Base-by-base conservation (phyloP, 2,329 filamentous ascomycete genomes). In the Cladosporium halotolerans region DNA sequence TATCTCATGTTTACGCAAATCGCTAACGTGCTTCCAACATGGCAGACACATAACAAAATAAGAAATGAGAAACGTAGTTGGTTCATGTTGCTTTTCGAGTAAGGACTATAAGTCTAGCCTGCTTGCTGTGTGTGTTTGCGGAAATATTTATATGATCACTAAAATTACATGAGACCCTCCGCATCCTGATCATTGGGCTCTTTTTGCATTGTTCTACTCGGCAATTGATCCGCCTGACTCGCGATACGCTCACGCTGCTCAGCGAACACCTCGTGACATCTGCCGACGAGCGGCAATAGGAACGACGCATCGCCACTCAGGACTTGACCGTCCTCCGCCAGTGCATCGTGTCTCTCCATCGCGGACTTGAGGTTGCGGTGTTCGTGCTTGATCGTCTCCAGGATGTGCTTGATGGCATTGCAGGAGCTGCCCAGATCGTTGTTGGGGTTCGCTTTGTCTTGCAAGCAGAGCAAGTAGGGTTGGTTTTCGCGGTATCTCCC, bases 361-460 rank as follows among this genome's bases (percentile, higher is more conserved):
- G 63, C 57, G 8, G 11, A 3, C 9, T 46, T 28, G 13, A 70
- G 55, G 7, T 54, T n/a, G 8, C 28, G 23, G 13, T 16, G 19
- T 18, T 70, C 57, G 9, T 36, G n/a, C 11, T 18, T 45, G 31
- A 80, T 72, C 0, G 73, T 76, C 10, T 53, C 55, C 55, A 77
- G 72, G 13, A 83, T 60, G 54, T 82, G 75, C 54, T 73, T 73
- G 56, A 79, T 77, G 11, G 71, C 71, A 51, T 72, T 67, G 42
- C 68, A 72, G 50, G 73, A 73, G 41, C 69, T 67, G 33, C 81
- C 81, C 1, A 84, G 70, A 60, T 85, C 78, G 62, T 82, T 82
- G 60, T 72, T 71, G 16, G 73, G 72, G 60, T 83, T 74, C 7
- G 79, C 77, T 0, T 82, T 82, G 59, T 85, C 81, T 64, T 82